Percentiles rank a stretch among this genome's conserved stretches.
Evolutionary conservation across 306 rosid genomes (phyloP).

Genomic region (Notholithocarpus densiflorus): DNA sequence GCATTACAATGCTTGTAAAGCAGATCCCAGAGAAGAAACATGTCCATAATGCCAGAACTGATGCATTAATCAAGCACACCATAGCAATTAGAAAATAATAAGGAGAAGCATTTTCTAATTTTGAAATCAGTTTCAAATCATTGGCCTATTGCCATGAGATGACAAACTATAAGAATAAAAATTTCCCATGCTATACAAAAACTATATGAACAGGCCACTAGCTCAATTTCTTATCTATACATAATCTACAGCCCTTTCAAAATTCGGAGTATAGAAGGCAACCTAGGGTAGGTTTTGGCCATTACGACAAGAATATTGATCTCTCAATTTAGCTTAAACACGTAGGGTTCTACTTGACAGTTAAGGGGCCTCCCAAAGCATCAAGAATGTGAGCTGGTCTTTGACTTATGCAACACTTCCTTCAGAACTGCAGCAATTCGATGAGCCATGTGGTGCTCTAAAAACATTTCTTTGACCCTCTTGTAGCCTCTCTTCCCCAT

Average conservation of each 20-base stretch:
- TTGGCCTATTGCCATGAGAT: not conserved
- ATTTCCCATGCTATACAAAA: not conserved
- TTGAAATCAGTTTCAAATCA: not conserved
- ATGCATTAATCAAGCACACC: not conserved
- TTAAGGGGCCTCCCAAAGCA: not conserved
- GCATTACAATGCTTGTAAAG: not conserved
- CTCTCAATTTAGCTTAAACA: not conserved
- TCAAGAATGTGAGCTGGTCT: slow-evolving; percentile 34
- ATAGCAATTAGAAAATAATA: not conserved
- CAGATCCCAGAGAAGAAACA: no score
- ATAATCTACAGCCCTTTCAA: slow-evolving; percentile 14
- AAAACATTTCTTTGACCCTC: slow-evolving; percentile 75
- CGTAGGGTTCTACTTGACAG: not conserved
- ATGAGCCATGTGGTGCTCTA: slow-evolving; percentile 79
- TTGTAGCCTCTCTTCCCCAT: slow-evolving; percentile 80
- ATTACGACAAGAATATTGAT: not conserved
- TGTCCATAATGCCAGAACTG: not conserved
- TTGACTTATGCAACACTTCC: slow-evolving; percentile 63
- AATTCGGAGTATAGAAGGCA: not conserved
- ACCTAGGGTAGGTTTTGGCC: not conserved
- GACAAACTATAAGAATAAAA: not conserved
- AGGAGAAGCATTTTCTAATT: not conserved
- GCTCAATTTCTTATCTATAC: slow-evolving; percentile 19
- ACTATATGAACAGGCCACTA: slow-evolving; percentile 17
- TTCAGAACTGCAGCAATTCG: slow-evolving; percentile 80